Percentiles rank a stretch among this genome's conserved stretches.
Evolutionary conservation across 805 yeast species (phyloP).

Genomic region (Saccharomyces cerevisiae): DNA sequence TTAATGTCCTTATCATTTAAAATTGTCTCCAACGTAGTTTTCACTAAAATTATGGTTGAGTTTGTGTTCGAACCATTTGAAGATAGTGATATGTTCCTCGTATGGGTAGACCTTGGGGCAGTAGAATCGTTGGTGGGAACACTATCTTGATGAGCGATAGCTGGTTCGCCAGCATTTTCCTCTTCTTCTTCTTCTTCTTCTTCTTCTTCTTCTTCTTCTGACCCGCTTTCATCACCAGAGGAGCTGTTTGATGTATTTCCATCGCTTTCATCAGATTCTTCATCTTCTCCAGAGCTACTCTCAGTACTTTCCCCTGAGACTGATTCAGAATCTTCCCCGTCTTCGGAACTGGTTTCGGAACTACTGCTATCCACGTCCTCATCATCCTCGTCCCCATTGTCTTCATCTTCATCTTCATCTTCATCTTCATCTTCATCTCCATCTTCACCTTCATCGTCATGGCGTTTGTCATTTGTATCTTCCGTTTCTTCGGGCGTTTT

Average conservation of each 20-base stretch:
- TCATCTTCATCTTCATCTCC: conserved; percentile 14
- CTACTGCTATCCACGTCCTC: background rate
- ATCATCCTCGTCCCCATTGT: conserved; percentile 1
- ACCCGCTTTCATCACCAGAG: conserved; percentile 10
- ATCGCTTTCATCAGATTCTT: conserved; percentile 2
- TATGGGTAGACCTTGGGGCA: conserved; percentile 3
- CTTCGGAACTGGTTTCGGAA: background rate
- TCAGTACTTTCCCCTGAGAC: background rate
- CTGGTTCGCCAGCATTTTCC: background rate
- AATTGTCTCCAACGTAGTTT: conserved; percentile 51
- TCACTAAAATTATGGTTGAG: conserved; percentile 37
- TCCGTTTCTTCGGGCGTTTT: conserved; percentile 2
- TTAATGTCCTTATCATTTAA: conserved; percentile 53
- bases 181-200: background rate
- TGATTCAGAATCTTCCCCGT: conserved; percentile 1
- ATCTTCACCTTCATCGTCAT: conserved; percentile 12
- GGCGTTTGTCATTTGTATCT: conserved; percentile 9
- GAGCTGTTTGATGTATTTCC: background rate
- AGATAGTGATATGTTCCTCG: conserved; percentile 8
- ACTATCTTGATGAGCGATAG: background rate
- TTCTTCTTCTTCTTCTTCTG: conserved; percentile 3
- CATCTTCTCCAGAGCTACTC: background rate
- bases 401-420: conserved; percentile 4
- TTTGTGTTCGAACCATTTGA: conserved; percentile 18
- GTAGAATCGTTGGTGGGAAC: background rate